Conservation (phyloP, 2,329 filamentous ascomycete genomes). For the Aspergillus sclerotialis region DNA sequence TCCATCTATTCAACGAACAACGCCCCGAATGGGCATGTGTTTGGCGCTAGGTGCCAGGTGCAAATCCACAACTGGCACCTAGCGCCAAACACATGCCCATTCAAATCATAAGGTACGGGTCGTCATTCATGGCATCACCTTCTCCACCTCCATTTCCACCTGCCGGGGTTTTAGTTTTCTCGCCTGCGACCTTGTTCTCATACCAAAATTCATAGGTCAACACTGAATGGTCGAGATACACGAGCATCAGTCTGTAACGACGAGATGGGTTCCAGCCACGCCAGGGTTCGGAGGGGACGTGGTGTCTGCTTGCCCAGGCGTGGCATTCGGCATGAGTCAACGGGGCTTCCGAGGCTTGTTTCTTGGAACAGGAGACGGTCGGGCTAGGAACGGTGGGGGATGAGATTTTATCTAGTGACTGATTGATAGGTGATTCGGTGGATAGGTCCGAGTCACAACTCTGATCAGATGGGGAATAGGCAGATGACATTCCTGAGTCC, state of each 20-base stretch:
- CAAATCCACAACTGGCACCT: no score
- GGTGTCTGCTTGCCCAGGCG: conserved; percentile 22
- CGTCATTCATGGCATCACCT: conserved; percentile 8
- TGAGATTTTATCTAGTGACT: background rate
- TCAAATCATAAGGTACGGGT: conserved; percentile 10
- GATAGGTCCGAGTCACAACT: background rate
- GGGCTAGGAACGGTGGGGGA: background rate
- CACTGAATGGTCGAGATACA: conserved; percentile 50
- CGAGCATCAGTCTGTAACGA: conserved; percentile 48
- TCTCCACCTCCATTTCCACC: conserved; percentile 5
- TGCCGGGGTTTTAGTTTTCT: conserved; percentile 18
- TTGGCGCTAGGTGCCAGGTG: no score
- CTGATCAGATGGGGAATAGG: background rate
- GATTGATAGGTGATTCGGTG: background rate
- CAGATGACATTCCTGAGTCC: conserved; percentile 2
- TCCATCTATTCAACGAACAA: background rate
- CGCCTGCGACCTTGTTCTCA: no score
- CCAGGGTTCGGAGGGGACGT: conserved; percentile 31
- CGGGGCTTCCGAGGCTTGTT: no score
- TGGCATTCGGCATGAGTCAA: conserved; percentile 28
- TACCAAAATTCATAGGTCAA: conserved; percentile 54
- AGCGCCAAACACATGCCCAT: background rate
- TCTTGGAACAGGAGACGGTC: no score
- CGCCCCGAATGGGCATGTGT: background rate
- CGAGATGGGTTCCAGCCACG: conserved; percentile 35